Conservation (phyloP, 2,329 filamentous ascomycete genomes). For the Diaporthe destruens region DNA sequence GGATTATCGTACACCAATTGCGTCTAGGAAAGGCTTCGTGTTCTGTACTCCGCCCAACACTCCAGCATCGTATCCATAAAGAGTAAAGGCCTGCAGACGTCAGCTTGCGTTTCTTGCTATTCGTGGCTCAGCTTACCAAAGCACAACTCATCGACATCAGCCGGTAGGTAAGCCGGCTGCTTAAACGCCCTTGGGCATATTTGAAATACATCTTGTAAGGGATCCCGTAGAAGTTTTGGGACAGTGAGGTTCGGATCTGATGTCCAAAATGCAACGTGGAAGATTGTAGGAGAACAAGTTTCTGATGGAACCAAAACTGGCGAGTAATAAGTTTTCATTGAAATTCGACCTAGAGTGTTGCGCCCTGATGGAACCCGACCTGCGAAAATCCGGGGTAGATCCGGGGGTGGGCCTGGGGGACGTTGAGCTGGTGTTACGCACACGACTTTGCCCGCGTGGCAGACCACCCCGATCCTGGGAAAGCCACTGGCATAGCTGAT, state of each 20-base stretch:
- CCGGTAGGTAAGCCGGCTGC: not conserved
- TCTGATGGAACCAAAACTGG: too few species aligned
- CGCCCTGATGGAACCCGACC: not conserved
- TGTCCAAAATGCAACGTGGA: too few species aligned
- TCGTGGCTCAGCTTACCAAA: not conserved
- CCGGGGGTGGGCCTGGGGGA: not conserved
- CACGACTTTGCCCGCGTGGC: not conserved
- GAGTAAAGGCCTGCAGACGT: not conserved
- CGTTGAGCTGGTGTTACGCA: not conserved
- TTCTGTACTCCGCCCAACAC: not conserved
- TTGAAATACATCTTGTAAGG: not conserved
- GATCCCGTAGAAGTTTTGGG: rapidly evolving
- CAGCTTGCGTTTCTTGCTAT: not conserved
- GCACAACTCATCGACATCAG: slow-evolving; percentile 15
- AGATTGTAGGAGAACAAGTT: too few species aligned
- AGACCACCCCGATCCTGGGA: not conserved
- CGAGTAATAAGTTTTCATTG: not conserved
- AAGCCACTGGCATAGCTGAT: not conserved
- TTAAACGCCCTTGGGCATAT: slow-evolving; percentile 4
- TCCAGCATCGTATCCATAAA: slow-evolving; percentile 9
- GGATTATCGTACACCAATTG: not conserved
- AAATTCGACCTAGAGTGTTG: not conserved
- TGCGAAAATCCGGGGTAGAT: not conserved
- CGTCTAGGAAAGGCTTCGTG: slow-evolving; percentile 11
- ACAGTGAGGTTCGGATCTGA: not conserved